Conservation (phyloP, 768 basidiomycete species). For the Hygrophorus russula region DNA sequence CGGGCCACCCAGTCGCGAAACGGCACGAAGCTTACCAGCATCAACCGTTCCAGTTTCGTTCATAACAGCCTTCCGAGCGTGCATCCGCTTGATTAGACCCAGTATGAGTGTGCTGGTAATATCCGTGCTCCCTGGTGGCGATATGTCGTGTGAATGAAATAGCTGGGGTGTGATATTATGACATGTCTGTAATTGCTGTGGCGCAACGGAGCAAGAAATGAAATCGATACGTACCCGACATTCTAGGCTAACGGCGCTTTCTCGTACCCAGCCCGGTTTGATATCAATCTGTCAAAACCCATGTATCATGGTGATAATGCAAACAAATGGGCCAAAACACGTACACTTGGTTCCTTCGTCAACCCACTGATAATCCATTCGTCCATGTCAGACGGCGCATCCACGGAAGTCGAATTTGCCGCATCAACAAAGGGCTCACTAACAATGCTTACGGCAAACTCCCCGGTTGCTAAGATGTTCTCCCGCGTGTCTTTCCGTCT, state of each 20-base stretch:
- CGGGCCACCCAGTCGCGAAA: conserved; percentile 45
- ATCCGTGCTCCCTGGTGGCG: conserved; percentile 21
- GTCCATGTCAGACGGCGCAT: conserved; percentile 38
- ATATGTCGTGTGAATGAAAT: conserved; percentile 38
- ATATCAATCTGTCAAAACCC: conserved; percentile 28
- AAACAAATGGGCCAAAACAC: conserved; percentile 10
- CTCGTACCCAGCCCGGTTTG: conserved; percentile 40
- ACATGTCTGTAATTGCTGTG: neutral
- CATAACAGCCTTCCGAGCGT: conserved; percentile 39
- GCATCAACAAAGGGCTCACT: conserved; percentile 53
- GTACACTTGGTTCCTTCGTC: conserved; percentile 40
- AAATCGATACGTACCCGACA: conserved; percentile 36
- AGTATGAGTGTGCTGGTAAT: conserved; percentile 36
- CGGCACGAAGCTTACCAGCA: conserved; percentile 32
- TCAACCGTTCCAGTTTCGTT: conserved; percentile 32
- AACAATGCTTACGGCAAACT: conserved; percentile 66
- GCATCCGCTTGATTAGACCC: conserved; percentile 42
- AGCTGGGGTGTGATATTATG: conserved; percentile 22
- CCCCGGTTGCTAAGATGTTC: conserved; percentile 52
- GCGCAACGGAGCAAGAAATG: conserved; percentile 5
- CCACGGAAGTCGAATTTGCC: conserved; percentile 43
- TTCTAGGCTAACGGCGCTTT: conserved; percentile 50
- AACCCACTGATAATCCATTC: conserved; percentile 57
- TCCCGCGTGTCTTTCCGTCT: conserved; percentile 48
- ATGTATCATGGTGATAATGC: neutral